These are phyloP conservation scores for Plantago elongata DNA, from an alignment of 257 asterid genomes.

Conservation along the genomic window DNA sequence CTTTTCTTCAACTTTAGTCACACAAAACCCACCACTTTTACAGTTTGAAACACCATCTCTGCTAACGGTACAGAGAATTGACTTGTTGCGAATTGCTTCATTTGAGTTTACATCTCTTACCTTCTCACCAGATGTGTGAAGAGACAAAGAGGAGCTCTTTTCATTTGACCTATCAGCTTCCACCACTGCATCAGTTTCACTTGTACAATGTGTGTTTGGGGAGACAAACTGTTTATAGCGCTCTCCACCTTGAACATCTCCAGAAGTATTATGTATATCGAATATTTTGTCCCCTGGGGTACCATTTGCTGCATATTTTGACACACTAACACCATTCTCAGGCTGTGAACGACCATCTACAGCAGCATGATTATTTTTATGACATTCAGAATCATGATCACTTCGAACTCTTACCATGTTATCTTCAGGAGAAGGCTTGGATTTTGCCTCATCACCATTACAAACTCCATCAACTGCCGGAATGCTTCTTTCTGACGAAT, in stretches of 20 bases:
- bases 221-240: constrained; percentile 19
- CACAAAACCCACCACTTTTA: constrained; percentile 10
- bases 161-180: constrained; percentile 36
- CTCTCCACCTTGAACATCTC: constrained; percentile 27
- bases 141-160: neutral
- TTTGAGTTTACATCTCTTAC: constrained; percentile 23
- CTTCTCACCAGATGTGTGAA: constrained; percentile 23
- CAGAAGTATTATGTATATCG: constrained; percentile 24
- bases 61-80: constrained; percentile 14
- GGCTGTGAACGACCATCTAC: constrained; percentile 28
- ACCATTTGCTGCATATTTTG: constrained; percentile 21
- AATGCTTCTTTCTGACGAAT: constrained; percentile 44
- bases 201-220: constrained; percentile 23
- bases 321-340: constrained; percentile 29
- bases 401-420: constrained; percentile 18
- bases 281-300: constrained; percentile 18
- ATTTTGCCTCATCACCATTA: constrained; percentile 41
- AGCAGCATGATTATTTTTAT: constrained; percentile 30
- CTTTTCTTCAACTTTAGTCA: constrained; percentile 22
- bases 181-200: constrained; percentile 20
- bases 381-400: constrained; percentile 26
- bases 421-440: constrained; percentile 36
- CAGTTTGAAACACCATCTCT: constrained; percentile 17
- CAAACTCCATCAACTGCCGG: constrained; percentile 41
- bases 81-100: constrained; percentile 28